Evolutionary conservation across 148 eudicot species (phyloP), one percentile per base, ranked within the genome.

Genomic region (Vaccinium macrocarpon): DNA sequence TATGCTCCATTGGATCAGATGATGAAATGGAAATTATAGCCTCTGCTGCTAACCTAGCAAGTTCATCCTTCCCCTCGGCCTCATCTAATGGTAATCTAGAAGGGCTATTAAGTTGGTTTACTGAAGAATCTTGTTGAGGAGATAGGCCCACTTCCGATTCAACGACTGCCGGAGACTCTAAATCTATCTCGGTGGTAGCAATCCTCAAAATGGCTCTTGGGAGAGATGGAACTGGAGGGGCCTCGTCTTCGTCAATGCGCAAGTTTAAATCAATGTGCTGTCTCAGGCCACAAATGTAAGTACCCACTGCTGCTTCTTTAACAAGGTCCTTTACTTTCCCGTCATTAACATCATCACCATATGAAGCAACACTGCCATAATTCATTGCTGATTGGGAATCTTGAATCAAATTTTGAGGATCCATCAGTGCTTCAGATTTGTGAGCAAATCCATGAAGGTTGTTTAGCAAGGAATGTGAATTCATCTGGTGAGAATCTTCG

Each of bases 241-340:
- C 79, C 51, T 83, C 91, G 46, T 87, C 88, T 82, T 90, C 91
- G 72, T 84, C 73, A 55, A 87, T 66, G 64, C 88, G 76, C 77
- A 89, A 82, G 81, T 91, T 91, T 78, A 91, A 85, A 84, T 89
- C 92, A 23, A 91, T 87, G 2, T 75, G 83, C 82, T 82, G 83
- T 59, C 85, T 88, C 32, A 76, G 32, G 29, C 81, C 83, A 61
- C 81, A 81, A 76, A 76, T 70, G 53, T 11, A 6, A 53, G 61
- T 66, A 55, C 78, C 73, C 61, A 71, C 6, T 59, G 79, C 62
- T 32, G 84, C 53, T 42, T 85, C 72, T 10, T 46, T 27, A 83
- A 57, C 84, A 78, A 55, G 53, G 27, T 79, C 85, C 35, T 84
- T 78, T 14, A 29, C 80, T 66, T 82, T 56, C 15, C 38, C 9